Evolutionary conservation across 441 rosid genomes (phyloP), one percentile per base, ranked within the genome.

Genomic region (Erysimum cheiri): DNA sequence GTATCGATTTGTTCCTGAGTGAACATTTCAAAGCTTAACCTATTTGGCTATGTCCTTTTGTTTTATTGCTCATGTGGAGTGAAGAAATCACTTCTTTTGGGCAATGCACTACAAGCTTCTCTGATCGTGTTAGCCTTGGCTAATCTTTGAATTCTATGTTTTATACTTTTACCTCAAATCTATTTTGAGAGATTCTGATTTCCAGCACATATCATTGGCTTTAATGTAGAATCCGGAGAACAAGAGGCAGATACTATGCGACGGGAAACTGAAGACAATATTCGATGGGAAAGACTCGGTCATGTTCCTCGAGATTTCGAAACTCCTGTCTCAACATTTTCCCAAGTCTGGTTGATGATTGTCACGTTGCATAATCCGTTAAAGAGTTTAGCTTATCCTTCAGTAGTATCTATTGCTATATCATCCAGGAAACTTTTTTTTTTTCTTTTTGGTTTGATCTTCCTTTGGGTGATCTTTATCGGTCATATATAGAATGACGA

Each of bases 161-260:
- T 37, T 13, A 37, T 13, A 12, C 6, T 2, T 17, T 6, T 41
- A 19, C 4, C 24, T 40, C 37, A 31, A 24, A 35, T 10, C 3
- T 12, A 1, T 14, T 15, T 15, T 17, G 17, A 53, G 39, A 26
- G 62, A 41, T 29, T 32, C 32, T 44, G 36, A 22, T 55, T 32
- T 29, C n/a, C 8, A 15, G 64, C 58, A 47, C 60, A 37, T 24
- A 24, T 12, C 61, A 9, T 39, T 60, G 60, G 62, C 9, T 56
- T 59, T 13, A 1, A 79, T 69, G 59, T 26, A 92, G 95, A 87
- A 90, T 70, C 96, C 91, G 40, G 71, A 78, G 10, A 74, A 84
- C 73, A 90, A 81, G 83, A 87, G 22, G 83, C 86, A 85, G 77
- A 79, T 83, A 44, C 60, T 71, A 14, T 90, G 92, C 29, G 93